Percentiles rank a stretch among this genome's conserved stretches.
Evolutionary conservation across 257 asterid genomes (phyloP).

Genomic region (Capsicum rhomboideum): DNA sequence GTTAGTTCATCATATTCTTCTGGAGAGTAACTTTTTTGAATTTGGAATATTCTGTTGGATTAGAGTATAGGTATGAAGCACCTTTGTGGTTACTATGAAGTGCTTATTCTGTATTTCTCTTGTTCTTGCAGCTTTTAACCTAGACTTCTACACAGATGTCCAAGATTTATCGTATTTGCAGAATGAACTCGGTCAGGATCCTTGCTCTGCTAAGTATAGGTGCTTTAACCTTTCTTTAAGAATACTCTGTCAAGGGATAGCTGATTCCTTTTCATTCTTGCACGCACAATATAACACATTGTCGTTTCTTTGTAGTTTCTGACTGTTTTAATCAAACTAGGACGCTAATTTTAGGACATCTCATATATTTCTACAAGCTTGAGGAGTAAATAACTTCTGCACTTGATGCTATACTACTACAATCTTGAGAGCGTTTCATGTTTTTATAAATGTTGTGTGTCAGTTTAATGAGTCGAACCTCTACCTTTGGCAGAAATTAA

Average conservation of each 20-base stretch:
- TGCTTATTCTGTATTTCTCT: too few species aligned
- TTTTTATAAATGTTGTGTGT: not conserved
- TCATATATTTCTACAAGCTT: too few species aligned
- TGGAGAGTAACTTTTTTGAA: not conserved
- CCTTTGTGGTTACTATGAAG: not conserved
- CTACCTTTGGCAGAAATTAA: not conserved
- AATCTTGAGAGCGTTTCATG: not conserved
- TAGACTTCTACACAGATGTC: constrained; percentile 94
- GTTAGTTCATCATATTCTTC: constrained; percentile 23
- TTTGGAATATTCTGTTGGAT: not conserved
- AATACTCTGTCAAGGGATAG: not conserved
- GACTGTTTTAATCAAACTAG: not conserved
- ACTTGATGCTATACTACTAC: not conserved
- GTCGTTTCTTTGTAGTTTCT: not conserved
- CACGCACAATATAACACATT: not conserved
- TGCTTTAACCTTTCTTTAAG: constrained; percentile 7
- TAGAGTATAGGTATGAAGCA: not conserved
- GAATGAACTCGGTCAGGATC: constrained; percentile 89
- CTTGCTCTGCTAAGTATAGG: constrained; percentile 83
- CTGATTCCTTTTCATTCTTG: not conserved
- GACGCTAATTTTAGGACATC: not conserved
- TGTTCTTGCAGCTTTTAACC: constrained; percentile 72
- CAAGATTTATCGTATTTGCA: constrained; percentile 82
- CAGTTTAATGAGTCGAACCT: not conserved
- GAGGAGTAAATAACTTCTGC: not conserved